Base-by-base conservation (phyloP, 176 grass and related monocot species). In the Stipa capillata region DNA sequence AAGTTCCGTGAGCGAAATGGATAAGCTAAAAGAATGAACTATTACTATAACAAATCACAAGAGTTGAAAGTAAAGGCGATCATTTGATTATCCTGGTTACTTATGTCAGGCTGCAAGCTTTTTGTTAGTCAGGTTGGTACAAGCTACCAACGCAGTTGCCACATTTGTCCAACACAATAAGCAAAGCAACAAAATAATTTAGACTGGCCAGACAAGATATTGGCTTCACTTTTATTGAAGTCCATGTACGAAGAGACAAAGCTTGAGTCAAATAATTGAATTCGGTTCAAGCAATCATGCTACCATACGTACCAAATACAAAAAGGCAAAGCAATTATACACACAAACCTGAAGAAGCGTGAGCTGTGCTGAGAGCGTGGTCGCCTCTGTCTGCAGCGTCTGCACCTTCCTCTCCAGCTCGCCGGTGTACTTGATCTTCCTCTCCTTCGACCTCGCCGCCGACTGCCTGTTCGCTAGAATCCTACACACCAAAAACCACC, bases 391-490 rank as follows among this genome's bases (percentile, higher is more conserved):
- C 86, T 99, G 97, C 86, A 99, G 97, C 14, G 97, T 99, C 74
- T 96, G 97, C 57, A 99, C 88, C 88, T 96, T 99, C 90, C 86
- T 87, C 80, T 99, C 97, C 48, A 99, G 88, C 89, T 99, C 97
- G 40, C 81, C 16, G 8, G 92, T 93, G 83, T 99, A 95, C 75
- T 86, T 91, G 66, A 93, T 86, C 84, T 99, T 99, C 92, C 92
- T 91, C 70, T 99, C 97, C 83, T 99, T 99, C 32, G 97, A 96
- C 70, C 92, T 87, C 39, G 92, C 97, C 17, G 97, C 97, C 13
- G 92, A 99, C 75, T 87, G 90, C n/a, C 97, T 74, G 82, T 98
- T 98, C 9, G 95, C 95, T 53, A 99, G 92, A 65, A 99, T 96
- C 97, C 97, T 99, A 48, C 45, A 71, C n/a, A 82, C 4, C 10